A percentile compares a stretch with the other conserved stretches of the same genome.
Evolutionary conservation across 345 rosid species (phyloP).

Genomic region (Populus euphratica): DNA sequence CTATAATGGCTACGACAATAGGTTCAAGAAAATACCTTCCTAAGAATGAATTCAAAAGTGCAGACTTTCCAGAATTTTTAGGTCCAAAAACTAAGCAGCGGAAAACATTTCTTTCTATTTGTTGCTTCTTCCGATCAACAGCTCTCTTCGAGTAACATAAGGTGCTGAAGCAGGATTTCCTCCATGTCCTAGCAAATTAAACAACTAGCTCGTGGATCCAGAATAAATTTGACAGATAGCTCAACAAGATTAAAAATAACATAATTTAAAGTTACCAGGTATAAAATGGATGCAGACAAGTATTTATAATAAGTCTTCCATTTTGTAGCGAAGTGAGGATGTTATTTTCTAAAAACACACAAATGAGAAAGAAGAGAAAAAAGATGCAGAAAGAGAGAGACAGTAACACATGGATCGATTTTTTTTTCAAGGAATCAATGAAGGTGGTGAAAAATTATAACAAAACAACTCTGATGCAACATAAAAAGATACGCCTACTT

Average conservation of each 20-base stretch:
- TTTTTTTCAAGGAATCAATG: background rate
- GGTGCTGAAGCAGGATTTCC: constrained; percentile 60
- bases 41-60: constrained; percentile 57
- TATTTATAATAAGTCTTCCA: background rate
- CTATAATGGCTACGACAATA: background rate
- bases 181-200: constrained; percentile 69
- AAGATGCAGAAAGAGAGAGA: background rate
- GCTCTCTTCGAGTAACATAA: constrained; percentile 57
- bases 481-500: background rate
- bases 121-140: constrained; percentile 68
- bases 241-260: constrained; percentile 11
- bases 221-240: constrained; percentile 17
- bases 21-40: constrained; percentile 48
- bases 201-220: constrained; percentile 61
- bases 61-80: constrained; percentile 68
- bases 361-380: background rate
- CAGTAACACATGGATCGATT: background rate
- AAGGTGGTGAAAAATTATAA: background rate
- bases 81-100: constrained; percentile 73
- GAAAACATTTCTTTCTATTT: constrained; percentile 64
- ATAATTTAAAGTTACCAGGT: constrained; percentile 13
- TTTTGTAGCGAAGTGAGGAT: background rate
- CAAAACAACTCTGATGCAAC: background rate
- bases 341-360: background rate
- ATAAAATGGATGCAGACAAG: constrained; percentile 10